These are phyloP conservation scores for Globisporangium splendens DNA, from an alignment of 352 stramenopile genomes.

Conservation along the genomic window DNA sequence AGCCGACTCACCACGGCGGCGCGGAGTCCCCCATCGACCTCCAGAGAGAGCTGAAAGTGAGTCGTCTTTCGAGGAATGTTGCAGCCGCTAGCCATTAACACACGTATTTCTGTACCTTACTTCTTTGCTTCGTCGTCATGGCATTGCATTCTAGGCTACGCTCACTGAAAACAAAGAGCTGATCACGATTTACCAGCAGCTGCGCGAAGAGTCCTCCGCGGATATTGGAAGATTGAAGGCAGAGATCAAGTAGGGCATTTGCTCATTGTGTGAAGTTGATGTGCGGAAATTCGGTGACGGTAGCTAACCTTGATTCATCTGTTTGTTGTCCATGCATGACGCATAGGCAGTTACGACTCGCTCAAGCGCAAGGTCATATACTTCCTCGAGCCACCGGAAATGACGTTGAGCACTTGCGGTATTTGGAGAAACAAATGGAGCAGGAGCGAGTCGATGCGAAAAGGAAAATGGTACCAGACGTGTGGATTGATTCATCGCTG, in stretches of 20 bases:
- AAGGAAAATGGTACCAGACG: constrained; percentile 27
- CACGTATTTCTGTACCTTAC: too few relatives aligned
- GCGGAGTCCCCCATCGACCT: constrained; percentile 32
- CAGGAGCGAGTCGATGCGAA: constrained; percentile 35
- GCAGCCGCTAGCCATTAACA: too few relatives aligned
- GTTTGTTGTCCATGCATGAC: background rate
- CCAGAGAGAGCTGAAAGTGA: constrained; percentile 42
- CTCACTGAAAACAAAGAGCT: constrained; percentile 76
- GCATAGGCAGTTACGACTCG: constrained; percentile 7
- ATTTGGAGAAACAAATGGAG: constrained; percentile 17
- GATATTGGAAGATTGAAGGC: constrained; percentile 45
- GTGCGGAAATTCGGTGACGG: too few relatives aligned
- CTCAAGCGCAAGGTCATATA: background rate
- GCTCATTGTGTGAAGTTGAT: background rate
- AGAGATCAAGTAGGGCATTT: constrained; percentile 44
- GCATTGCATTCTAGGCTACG: constrained; percentile 28
- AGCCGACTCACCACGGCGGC: background rate
- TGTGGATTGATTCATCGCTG: too few relatives aligned
- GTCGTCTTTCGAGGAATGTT: too few relatives aligned
- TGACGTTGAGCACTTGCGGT: constrained; percentile 1
- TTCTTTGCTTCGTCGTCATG: background rate
- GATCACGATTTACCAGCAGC: constrained; percentile 66
- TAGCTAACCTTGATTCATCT: too few relatives aligned
- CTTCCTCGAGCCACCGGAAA: background rate
- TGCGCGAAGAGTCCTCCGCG: constrained; percentile 45